These are phyloP conservation scores for Wallacemonas rigidus DNA, from an alignment of 208 protist species.

Conservation along the genomic window DNA sequence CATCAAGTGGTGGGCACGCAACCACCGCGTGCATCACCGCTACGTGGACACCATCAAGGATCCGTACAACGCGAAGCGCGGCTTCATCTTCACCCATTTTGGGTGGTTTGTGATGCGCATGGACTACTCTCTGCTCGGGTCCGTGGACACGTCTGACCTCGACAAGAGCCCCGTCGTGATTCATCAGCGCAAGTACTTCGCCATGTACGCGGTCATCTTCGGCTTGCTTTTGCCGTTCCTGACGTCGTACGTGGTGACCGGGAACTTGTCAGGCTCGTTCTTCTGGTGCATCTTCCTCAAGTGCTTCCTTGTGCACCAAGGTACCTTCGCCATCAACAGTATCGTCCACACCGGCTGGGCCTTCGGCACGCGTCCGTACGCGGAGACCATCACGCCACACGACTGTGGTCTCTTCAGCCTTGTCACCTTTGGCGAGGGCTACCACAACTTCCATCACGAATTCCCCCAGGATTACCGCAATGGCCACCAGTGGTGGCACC, in stretches of 20 bases:
- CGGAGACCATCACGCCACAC: constrained; percentile 39
- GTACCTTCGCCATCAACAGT: constrained; percentile 72
- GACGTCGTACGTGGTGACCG: constrained; percentile 36
- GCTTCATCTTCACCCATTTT: constrained; percentile 65
- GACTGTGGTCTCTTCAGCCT: constrained; percentile 50
- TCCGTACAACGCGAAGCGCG: constrained; percentile 65
- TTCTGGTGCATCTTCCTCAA: constrained; percentile 42
- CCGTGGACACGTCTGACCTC: constrained; percentile 56
- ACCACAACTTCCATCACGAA: constrained; percentile 80
- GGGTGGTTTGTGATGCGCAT: constrained; percentile 73
- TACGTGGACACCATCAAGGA: constrained; percentile 65
- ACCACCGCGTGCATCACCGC: constrained; percentile 70
- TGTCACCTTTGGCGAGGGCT: constrained; percentile 64
- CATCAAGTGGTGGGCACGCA: constrained; percentile 56
- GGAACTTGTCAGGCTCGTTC: constrained; percentile 42
- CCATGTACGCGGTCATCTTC: constrained; percentile 41
- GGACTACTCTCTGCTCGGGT: constrained; percentile 38
- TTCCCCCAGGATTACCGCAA: constrained; percentile 76
- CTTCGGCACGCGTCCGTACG: constrained; percentile 31
- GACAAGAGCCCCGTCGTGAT: constrained; percentile 42
- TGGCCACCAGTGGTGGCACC: constrained; percentile 52
- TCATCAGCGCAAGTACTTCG: constrained; percentile 61
- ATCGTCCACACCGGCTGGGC: constrained; percentile 47
- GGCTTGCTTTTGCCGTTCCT: constrained; percentile 50
- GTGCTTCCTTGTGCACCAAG: constrained; percentile 55